Conservation (phyloP, 768 basidiomycete species). For the Amanita muscaria region DNA sequence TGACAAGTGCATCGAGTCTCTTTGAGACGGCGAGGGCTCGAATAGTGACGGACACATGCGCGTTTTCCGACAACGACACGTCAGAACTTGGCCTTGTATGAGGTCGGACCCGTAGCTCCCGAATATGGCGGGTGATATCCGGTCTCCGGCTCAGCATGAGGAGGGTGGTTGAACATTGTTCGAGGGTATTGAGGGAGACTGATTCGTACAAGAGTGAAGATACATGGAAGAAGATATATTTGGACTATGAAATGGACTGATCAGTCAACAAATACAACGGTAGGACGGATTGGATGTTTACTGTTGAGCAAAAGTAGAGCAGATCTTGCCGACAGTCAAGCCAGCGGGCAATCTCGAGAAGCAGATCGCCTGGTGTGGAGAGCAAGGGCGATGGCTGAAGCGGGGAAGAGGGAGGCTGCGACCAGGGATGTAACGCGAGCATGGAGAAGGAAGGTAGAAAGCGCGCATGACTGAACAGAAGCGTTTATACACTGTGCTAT, state of each 20-base stretch:
- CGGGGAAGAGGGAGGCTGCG: neutral
- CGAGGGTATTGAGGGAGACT: slow-evolving; percentile 42
- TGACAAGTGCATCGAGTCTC: slow-evolving; percentile 53
- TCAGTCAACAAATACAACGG: neutral
- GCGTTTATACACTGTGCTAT: no score
- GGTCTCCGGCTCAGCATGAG: slow-evolving; percentile 49
- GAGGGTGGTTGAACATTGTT: slow-evolving; percentile 58
- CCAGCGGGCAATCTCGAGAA: slow-evolving; percentile 55
- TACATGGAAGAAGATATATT: slow-evolving; percentile 39
- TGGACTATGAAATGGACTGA: slow-evolving; percentile 33
- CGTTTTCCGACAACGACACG: slow-evolving; percentile 22
- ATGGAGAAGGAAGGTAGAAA: no score
- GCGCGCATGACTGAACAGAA: no score
- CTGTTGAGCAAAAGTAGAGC: slow-evolving; percentile 51
- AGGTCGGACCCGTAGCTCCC: slow-evolving; percentile 44
- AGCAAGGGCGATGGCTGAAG: slow-evolving; percentile 9
- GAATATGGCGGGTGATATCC: slow-evolving; percentile 60
- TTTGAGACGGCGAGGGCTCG: slow-evolving; percentile 36
- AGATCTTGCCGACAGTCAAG: slow-evolving; percentile 46
- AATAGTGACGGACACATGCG: slow-evolving; percentile 43
- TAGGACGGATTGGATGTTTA: slow-evolving; percentile 24
- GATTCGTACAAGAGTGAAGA: slow-evolving; percentile 51
- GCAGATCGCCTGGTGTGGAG: slow-evolving; percentile 45
- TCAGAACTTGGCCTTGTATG: slow-evolving; percentile 18
- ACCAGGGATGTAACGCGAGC: neutral